phyloP scores from a whole-genome alignment of 2,329 filamentous ascomycete species.

The Fusarium continuum region DNA sequence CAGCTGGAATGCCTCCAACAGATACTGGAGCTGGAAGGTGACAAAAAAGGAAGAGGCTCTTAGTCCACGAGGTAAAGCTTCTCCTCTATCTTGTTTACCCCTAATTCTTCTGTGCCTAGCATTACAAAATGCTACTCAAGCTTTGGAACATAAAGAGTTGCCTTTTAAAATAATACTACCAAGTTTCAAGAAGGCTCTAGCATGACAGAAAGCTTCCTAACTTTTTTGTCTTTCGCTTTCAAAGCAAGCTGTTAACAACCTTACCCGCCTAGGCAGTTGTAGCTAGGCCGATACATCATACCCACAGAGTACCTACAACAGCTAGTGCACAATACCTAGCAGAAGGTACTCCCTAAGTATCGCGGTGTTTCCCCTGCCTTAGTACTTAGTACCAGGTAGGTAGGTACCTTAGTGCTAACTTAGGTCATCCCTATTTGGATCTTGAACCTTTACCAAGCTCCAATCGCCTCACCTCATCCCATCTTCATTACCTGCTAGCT shows the following conservation, averaged over 20 bases:
- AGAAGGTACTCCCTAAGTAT: too few species aligned
- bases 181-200: neutral
- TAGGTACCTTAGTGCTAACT: neutral
- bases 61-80: too few species aligned
- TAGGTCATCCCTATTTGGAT: constrained; percentile 26
- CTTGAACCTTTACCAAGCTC: constrained; percentile 23
- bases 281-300: too few species aligned
- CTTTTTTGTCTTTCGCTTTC: neutral
- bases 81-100: too few species aligned
- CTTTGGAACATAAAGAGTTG: neutral
- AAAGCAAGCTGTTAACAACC: neutral
- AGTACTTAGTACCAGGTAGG: too few species aligned
- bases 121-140: too few species aligned
- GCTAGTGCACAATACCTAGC: neutral
- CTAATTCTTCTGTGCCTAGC: neutral
- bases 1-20: neutral
- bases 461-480: constrained; percentile 29
- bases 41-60: too few species aligned
- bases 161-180: neutral
- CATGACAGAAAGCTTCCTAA: neutral
- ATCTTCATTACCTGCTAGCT: constrained; percentile 5
- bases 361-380: too few species aligned
- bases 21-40: too few species aligned
- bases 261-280: neutral
- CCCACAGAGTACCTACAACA: neutral